Evolutionary conservation across 805 yeast species (phyloP), one percentile per base, ranked within the genome.

Genomic region (Clavispora carvajalis): DNA sequence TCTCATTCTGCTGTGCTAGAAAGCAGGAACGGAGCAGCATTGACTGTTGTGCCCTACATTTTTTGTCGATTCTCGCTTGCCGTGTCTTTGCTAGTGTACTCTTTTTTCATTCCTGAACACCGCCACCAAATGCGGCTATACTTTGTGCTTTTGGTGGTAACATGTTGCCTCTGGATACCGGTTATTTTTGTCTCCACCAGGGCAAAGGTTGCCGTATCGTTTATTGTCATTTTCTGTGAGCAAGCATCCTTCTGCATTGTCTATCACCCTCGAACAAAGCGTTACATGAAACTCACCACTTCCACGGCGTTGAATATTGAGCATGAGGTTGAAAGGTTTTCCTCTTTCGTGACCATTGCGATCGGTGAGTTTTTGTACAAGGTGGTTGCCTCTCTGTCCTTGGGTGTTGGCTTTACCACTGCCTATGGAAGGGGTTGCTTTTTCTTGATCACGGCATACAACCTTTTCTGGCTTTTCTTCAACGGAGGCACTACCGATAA

Each of bases 261-360:
- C 23, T 74, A 66, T 47, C 79, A 73, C 45, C 83, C 84, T 3
- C 46, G 54, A 53, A 58, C 66, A 41, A 77, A 77, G 50, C 64
- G 53, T 24, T n/a, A 56, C 15, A 40, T 79, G 45, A 58, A 64
- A 9, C 53, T 74, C 38, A 66, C 63, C 11, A 70, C 67, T 40
- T 70, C 82, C 9, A 77, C 86, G 0, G 85, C 85, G 1, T 54
- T 79, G 44, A 79, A 78, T 52, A 76, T 81, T 41, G 85, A 79
- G 47, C 85, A 80, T 52, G 84, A 79, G 52, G 81, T 77, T 21
- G 86, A 81, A 51, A 56, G 86, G 40, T 69, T 65, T 49, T 68
- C 74, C 2, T 76, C 80, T 0, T 80, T 80, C 51, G 79, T 67
- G 39, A 71, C 79, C 47, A 79, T 81, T 57, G 84, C 83, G 4